Base-by-base conservation (phyloP, 208 protist species). In the Leptomonas pyrrhocoris region DNA sequence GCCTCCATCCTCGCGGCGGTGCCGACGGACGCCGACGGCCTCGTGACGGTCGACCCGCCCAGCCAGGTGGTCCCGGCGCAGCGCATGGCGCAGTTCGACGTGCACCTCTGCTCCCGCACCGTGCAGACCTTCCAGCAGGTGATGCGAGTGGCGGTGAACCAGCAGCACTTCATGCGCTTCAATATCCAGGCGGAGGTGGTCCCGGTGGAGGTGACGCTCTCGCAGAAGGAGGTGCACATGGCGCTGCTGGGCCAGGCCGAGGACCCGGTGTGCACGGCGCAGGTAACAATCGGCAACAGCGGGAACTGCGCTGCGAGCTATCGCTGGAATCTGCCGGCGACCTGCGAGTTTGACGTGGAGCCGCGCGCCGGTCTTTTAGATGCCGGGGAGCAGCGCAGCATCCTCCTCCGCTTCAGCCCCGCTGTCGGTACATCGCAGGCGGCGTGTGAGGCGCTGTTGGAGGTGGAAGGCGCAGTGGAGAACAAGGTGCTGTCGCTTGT, bases 11-110 rank as follows among this genome's bases (percentile, higher is more conserved):
- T 93, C 38, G 93, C 92, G 0, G 71, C 67, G 21, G 89, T 98
- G 73, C 81, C 92, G 21, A 67, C 67, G 8, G 89, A 94, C 46
- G 88, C 85, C 31, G 94, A 89, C 54, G 72, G 66, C 30, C 89
- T 87, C 69, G 77, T 88, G 27, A 57, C 62, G 21, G 87, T 90
- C 78, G 68, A 79, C 28, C 90, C 94, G 7, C 53, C 49, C n/a
- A 79, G 82, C 23, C 94, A 98, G 73, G 94, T 98, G 19, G 85
- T 98, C 40, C 96, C 96, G 21, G 61, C 95, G 12, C 78, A 83
- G 51, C 88, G 84, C 34, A 95, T 91, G 49, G 95, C 94, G 27
- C 92, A 93, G 45, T 98, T 98, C 69, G 95, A 98, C 65, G 84
- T 98, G 45, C 69, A 72, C 45, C 88, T 98, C 62, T 68, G 69